Base-by-base conservation (phyloP, 177 flowering plant species). In the Vitis hybrid region DNA sequence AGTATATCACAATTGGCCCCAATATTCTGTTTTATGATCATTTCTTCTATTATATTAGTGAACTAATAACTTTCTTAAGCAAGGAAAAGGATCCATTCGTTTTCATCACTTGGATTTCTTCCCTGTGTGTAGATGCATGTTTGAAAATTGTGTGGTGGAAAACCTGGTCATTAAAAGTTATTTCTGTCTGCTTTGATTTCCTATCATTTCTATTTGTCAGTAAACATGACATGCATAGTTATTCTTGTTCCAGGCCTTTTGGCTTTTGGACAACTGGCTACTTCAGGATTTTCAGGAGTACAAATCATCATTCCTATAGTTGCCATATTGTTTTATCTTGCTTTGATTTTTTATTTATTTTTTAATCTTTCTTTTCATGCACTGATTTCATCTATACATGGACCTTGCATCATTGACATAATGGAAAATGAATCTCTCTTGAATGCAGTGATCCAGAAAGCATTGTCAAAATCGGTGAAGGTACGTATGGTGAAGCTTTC, bases 401-500 rank as follows among this genome's bases (percentile, higher is more conserved):
- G 12, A 52, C 18, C 5, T 28, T 55, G 50, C 58, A 47, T 49
- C 2, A 11, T 54, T 59, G 33, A 65, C 49, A 57, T 64, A 17
- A 68, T 66, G 20, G 18, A 12, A 61, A 8, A 12, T 63, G 31
- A 7, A 51, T 59, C 33, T 70, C 51, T 74, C 24, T 57, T 80
- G 68, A 54, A 56, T 52, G 3, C 84, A 94, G 97, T 80, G 89
- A 84, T 24, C 82, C 78, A 50, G 73, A 78, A 47, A 70, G 20
- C 64, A 86, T 96, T 53, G 70, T 75, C 59, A 96, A 96, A 84
- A 72, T 94, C 73, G 99, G 99, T 68, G 99, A 96, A 80, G 98
- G 99, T 44, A 96, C 99, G 17, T 96, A 80, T 83, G 99, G 98
- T 66, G 99, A 96, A 80, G 99, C 96, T 57, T 96, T 94, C 64